These are phyloP conservation scores for Penicillium robsamsonii DNA, from an alignment of 495 filamentous ascomycete species.

Conservation along the genomic window DNA sequence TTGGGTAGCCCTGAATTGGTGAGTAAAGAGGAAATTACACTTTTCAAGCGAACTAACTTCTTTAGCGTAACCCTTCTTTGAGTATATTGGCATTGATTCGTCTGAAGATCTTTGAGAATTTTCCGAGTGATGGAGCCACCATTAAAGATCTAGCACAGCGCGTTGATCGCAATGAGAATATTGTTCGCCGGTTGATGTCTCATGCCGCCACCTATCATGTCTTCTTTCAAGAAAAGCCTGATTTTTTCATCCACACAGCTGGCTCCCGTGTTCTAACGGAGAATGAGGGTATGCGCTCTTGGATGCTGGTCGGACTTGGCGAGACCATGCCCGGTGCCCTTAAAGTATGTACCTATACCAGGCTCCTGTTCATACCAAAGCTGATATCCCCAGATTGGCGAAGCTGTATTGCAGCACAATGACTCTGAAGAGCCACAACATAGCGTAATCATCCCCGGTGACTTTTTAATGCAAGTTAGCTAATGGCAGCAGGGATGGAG, in stretches of 20 bases:
- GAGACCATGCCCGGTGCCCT: slow-evolving; percentile 24
- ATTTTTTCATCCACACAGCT: slow-evolving; percentile 17
- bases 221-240: slow-evolving; percentile 14
- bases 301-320: slow-evolving; percentile 50
- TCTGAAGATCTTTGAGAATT: slow-evolving; percentile 15
- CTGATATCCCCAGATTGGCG: slow-evolving; percentile 10
- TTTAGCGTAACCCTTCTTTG: slow-evolving; percentile 15
- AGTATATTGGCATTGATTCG: slow-evolving; percentile 16
- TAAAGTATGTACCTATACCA: slow-evolving; percentile 3
- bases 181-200: slow-evolving; percentile 19
- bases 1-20: slow-evolving; percentile 13
- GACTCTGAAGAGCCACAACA: slow-evolving; percentile 9
- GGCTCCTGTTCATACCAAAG: not conserved
- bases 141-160: slow-evolving; percentile 13
- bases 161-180: slow-evolving; percentile 9
- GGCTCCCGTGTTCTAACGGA: slow-evolving; percentile 42
- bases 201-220: slow-evolving; percentile 22
- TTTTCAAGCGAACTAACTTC: not conserved
- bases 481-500: slow-evolving; percentile 18
- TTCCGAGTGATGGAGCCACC: slow-evolving; percentile 14
- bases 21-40: not conserved
- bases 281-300: slow-evolving; percentile 44
- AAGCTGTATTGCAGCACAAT: slow-evolving; percentile 1
- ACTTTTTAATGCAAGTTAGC: slow-evolving; percentile 1
- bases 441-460: slow-evolving; percentile 2